Base-by-base conservation (phyloP, 23 red algal species). In the Pyropia haitanensis region DNA sequence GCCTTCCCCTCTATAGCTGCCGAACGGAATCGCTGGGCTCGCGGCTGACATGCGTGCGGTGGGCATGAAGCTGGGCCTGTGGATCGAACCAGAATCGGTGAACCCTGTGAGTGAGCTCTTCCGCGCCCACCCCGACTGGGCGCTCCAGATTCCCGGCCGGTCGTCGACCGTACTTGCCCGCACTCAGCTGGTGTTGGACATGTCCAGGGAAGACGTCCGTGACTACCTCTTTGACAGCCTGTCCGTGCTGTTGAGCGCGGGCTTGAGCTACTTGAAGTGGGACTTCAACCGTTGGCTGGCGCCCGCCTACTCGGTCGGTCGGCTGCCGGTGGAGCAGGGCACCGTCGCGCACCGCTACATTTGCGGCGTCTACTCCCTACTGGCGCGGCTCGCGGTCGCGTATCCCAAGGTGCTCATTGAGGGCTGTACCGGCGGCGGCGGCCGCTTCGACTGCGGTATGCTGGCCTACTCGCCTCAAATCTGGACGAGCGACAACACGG, bases 1-100 rank as follows among this genome's bases (percentile, higher is more conserved):
- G 3, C 39, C 8, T 46, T 4, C 24, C 57, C 27, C 57, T n/a
- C 15, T 0, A 24, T 9, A 60, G 52, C 59, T 82, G 5, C 66
- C 78, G 52, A 67, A 67, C 39, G 78, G 78, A 2, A 28, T 82
- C 16, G 49, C 24, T 20, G 78, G 66, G 15, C 65, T 82, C 30
- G 67, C 62, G 8, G 24, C 51, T 1, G 63, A 82, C 44, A 19
- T 82, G 21, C 48, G 48, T 17, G 34, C 23, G 15, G 34, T 71
- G 65, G 78, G 68, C 16, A 18, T 82, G 23, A 34, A 82, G 34
- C 53, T 82, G 48, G 78, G 78, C 19, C 51, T 82, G 17, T 82
- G 78, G 78, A 33, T 82, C 30, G 78, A 82, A 25, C 78, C 78
- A 31, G 78, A 82, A 19, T 58, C 58, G 78, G 78, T 82, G 16